Base-by-base conservation (phyloP, 2,329 filamentous ascomycete genomes). In the Cadophora sp. region DNA sequence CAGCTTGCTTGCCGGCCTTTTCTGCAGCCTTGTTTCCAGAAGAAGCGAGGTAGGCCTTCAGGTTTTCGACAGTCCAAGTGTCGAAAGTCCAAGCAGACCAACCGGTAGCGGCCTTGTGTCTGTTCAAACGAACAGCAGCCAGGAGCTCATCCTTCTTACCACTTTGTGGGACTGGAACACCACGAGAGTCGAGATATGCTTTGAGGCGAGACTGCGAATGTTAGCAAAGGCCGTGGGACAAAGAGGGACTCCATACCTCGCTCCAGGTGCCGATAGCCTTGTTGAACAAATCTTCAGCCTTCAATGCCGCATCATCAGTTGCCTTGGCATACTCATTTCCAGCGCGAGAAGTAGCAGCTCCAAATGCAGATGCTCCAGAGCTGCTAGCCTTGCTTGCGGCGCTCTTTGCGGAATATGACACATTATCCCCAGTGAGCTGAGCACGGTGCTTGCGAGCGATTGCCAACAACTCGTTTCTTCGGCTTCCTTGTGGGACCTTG, bases 401-500 rank as follows among this genome's bases (percentile, higher is more conserved):
- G 63, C 90, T 91, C 70, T 85, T 89, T 5, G 85, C 85, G 24
- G 87, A 87, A 33, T 85, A 82, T 45, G 85, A 65, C 41, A 70
- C 69, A 45, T 85, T 91, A 74, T 93, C 89, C 68, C 89, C 90
- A 20, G 89, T 82, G 55, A 95, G 83, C 66, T 89, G 83, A 66
- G 91, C 90, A 67, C 92, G 90, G 81, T 97, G 88, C 84, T 96
- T 96, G 78, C 95, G 93, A 70, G 95, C 91, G 69, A 98, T 87
- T 62, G 95, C 94, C 62, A 96, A 84, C 30, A 98, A 86, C 80
- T 99, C 95, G 75, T 97, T 96, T 64, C 72, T 69, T 83, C 91
- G 94, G 76, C 92, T 96, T 58, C 95, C 96, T 77, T 98, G 95
- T 11, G 96, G 96, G 60, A 97, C 93, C 83, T 85, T 85, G 77